Conservation (phyloP, 805 yeast genomes). For the Hanseniaspora occidentalis region DNA sequence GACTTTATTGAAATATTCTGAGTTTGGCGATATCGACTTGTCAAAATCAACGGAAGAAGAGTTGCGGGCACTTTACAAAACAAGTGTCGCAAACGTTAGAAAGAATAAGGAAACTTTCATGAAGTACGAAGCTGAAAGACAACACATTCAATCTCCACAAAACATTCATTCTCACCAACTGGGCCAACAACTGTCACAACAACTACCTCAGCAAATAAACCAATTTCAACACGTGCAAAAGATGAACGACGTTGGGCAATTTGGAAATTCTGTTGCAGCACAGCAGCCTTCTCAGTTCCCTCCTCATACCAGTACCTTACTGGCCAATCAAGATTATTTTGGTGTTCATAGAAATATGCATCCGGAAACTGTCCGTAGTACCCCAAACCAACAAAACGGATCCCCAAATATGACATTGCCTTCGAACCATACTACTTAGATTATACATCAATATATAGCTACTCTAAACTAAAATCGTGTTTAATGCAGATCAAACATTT, state of each 20-base stretch:
- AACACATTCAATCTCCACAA: no score
- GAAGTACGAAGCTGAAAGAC: constrained; percentile 1
- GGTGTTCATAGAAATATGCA: no score
- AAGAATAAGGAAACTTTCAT: constrained; percentile 11
- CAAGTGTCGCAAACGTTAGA: constrained; percentile 15
- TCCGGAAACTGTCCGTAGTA: not conserved
- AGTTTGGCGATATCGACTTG: constrained; percentile 17
- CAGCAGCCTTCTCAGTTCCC: no score
- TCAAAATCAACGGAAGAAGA: constrained; percentile 19
- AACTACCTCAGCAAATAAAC: not conserved
- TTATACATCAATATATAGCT: no score
- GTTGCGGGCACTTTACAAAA: constrained; percentile 15
- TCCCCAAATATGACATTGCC: not conserved
- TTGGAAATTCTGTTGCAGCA: no score
- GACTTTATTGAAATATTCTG: constrained; percentile 19
- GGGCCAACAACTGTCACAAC: not conserved
- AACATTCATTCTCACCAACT: no score
- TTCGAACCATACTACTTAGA: not conserved
- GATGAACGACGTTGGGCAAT: no score
- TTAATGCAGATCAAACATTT: no score
- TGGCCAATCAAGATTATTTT: not conserved
- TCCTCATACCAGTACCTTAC: no score
- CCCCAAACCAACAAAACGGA: not conserved
- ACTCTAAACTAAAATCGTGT: no score
- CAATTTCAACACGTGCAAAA: not conserved